Evolutionary conservation across 257 asterid species (phyloP).

Genomic region (Avicennia marina): DNA sequence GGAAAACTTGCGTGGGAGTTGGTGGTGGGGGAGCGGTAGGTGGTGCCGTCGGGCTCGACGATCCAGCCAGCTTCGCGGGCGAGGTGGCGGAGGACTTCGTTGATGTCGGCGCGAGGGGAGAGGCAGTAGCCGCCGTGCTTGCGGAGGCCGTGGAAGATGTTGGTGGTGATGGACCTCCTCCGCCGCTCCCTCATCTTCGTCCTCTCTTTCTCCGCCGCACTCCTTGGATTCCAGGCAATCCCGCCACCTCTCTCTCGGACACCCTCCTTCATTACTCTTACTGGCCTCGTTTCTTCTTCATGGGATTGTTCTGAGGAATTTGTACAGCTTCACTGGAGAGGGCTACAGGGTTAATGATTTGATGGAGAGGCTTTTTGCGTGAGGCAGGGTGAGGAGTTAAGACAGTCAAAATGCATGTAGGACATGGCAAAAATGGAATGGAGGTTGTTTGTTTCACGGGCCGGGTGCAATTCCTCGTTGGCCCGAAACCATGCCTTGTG

Average conservation of each 20-base stretch:
- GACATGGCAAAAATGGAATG: too few relatives aligned
- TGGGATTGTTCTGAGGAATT: too few relatives aligned
- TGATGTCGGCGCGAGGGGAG: slow-evolving; percentile 53
- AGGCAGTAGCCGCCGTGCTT: slow-evolving; percentile 54
- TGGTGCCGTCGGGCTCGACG: slow-evolving; percentile 42
- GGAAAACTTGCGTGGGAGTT: not conserved
- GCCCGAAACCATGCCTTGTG: too few relatives aligned
- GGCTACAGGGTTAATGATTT: too few relatives aligned
- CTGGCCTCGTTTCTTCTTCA: too few relatives aligned
- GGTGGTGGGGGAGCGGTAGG: slow-evolving; percentile 40
- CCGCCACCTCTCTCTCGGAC: slow-evolving; percentile 2
- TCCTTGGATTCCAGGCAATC: slow-evolving; percentile 5
- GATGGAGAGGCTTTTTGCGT: too few relatives aligned
- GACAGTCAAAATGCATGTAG: too few relatives aligned
- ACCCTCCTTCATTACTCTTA: slow-evolving; percentile 26
- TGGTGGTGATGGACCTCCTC: slow-evolving; percentile 49
- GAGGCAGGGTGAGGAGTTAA: too few relatives aligned
- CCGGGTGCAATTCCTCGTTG: too few relatives aligned
- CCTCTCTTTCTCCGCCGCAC: slow-evolving; percentile 29
- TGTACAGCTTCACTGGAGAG: too few relatives aligned
- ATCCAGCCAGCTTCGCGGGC: slow-evolving; percentile 48
- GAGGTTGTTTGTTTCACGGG: too few relatives aligned
- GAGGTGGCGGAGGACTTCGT: slow-evolving; percentile 54
- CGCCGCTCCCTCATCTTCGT: slow-evolving; percentile 51
- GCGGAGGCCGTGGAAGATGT: slow-evolving; percentile 55